Conservation (phyloP, 208 protist genomes). For the Porcisia deanei region DNA sequence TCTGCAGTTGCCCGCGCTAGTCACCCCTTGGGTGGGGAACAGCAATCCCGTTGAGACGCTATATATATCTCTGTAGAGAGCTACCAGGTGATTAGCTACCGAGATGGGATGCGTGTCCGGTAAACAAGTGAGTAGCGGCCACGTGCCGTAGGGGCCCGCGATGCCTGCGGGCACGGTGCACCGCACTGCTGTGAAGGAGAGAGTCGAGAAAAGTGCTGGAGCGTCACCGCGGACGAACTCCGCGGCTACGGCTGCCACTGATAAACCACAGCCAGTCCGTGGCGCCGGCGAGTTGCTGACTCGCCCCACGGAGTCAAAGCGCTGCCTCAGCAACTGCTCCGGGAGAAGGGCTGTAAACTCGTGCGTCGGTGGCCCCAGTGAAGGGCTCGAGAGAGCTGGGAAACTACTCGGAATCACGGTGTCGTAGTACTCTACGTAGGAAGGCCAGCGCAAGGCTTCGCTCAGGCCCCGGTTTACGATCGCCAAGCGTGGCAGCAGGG, state of each 20-base stretch:
- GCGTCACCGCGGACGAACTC: constrained; percentile 15
- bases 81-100: constrained; percentile 26
- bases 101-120: constrained; percentile 30
- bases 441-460: constrained; percentile 40
- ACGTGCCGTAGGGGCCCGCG: constrained; percentile 8
- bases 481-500: constrained; percentile 49
- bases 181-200: constrained; percentile 12
- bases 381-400: not conserved
- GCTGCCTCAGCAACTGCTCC: not conserved
- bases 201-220: constrained; percentile 11
- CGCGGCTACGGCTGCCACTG: not conserved
- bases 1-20: not conserved
- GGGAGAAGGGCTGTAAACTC: constrained; percentile 16
- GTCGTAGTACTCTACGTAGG: constrained; percentile 57
- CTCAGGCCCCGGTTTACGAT: constrained; percentile 40
- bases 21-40: not conserved
- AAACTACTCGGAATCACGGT: constrained; percentile 1
- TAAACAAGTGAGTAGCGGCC: constrained; percentile 27
- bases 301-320: constrained; percentile 10
- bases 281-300: not conserved
- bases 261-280: too few relatives aligned
- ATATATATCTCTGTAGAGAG: constrained; percentile 25
- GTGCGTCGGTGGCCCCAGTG: not conserved
- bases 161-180: not conserved
- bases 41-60: not conserved